Base-by-base conservation (phyloP, 2,329 filamentous ascomycete genomes). In the Tolypocladium album region DNA sequence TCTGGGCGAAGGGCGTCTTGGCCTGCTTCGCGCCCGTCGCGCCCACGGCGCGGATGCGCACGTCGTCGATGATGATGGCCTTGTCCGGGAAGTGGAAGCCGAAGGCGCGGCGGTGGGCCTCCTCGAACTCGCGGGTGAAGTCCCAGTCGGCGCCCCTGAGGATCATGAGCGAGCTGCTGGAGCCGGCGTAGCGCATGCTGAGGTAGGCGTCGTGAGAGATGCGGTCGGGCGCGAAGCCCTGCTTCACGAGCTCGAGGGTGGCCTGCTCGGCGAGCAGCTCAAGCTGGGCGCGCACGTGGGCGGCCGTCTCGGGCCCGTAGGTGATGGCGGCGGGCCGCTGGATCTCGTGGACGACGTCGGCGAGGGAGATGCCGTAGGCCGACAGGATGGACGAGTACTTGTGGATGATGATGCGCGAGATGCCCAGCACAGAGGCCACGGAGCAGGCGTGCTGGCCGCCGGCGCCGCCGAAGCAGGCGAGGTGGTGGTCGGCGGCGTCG, bases 21-120 rank as follows among this genome's bases (percentile, higher is more conserved):
- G 62, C 59, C 27, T 58, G 57, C 39, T 59, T 63, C 31, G 63
- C 39, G 12, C 60, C 63, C 3, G 65, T 66, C 7, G 59, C 59
- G 15, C 70, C 72, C 53, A 74, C 72, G 5, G 70, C 74, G 27
- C 77, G 72, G 5, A 79, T 72, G 12, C 76, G 73, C 36, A 78
- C 70, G 56, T 77, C 74, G 47, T 78, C 77, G 15, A 78, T 71
- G 1, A 78, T 65, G n/a, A 79, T 72, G 11, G 70, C 66, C 56
- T 75, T 70, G 24, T 70, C 69, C 56, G 79, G 77, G 59, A 69
- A 67, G 1, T 84, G 88, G 69, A 91, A 91, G 1, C 87, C 87
- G 66, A 90, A 91, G 66, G 90, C 88, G 66, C 88, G 86, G 64
- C 88, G 81, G 68, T 92, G 88, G 62, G 88, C 85, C 64, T 84